A percentile compares a stretch with the other conserved stretches of the same genome.
Conservation (phyloP, 352 stramenopile genomes). For the Phytophthora citrophthora region DNA sequence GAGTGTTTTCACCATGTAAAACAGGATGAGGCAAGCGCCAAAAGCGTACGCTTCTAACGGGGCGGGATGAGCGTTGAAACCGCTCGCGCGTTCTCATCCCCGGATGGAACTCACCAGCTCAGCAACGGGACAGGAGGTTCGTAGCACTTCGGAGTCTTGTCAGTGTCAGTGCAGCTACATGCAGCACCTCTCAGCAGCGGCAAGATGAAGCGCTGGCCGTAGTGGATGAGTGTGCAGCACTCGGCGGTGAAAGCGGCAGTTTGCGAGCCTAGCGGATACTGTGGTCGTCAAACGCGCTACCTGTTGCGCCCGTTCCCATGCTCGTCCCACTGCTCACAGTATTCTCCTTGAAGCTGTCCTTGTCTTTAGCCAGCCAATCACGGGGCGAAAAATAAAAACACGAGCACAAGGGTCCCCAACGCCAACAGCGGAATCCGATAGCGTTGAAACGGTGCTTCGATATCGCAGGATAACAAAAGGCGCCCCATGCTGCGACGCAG, state of each 20-base stretch:
- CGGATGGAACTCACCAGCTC: too few relatives aligned
- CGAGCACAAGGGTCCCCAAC: not conserved
- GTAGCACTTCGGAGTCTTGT: too few relatives aligned
- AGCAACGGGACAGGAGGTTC: too few relatives aligned
- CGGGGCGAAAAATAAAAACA: conserved; percentile 30
- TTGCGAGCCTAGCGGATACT: conserved; percentile 1
- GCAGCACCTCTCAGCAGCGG: not conserved
- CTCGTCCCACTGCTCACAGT: conserved; percentile 3
- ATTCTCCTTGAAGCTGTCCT: conserved; percentile 30
- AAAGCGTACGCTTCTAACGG: too few relatives aligned
- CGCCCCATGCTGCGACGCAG: conserved; percentile 12
- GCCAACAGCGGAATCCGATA: conserved; percentile 13
- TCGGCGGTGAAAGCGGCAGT: not conserved
- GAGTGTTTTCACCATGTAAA: not conserved
- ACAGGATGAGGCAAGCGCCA: not conserved
- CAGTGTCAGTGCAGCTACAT: too few relatives aligned
- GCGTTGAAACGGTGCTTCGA: conserved; percentile 9
- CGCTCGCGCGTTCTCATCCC: not conserved
- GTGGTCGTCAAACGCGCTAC: conserved; percentile 1
- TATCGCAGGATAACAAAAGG: not conserved
- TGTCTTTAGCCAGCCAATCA: conserved; percentile 31
- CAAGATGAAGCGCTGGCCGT: not conserved
- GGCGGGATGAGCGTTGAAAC: not conserved
- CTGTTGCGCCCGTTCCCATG: conserved; percentile 2
- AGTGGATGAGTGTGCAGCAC: not conserved